Base-by-base conservation (phyloP, 1,284 basidiomycete genomes). In the Anthracocystis setariae region DNA sequence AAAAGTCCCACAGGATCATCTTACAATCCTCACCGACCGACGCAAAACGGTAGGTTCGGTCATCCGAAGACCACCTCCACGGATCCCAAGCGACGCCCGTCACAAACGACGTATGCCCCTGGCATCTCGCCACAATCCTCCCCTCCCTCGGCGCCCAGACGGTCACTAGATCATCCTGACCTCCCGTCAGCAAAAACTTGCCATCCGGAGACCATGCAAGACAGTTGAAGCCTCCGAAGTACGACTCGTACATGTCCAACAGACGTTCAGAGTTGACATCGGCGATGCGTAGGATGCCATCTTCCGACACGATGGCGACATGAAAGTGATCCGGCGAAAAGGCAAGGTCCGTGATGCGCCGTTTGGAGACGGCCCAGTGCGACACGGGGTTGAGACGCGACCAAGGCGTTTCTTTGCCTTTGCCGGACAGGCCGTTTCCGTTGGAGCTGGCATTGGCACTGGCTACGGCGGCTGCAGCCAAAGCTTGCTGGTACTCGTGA, bases 121-220 rank as follows among this genome's bases (percentile, higher is more conserved):
- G 94, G 84, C 94, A 97, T 47, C 94, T 88, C 3, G 95, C 95
- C n/a, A 98, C 89, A 13, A 98, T 89, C 9, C 77, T 57, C 10
- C 76, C 74, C 39, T 80, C 78, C 4, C 76, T 35, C 0, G 74
- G 74, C 5, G 76, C 63, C 69, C 74, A 82, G 2, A 82, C 60
- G 1, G 94, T 95, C 46, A 97, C 86, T 12, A 98, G 87, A 79
- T 98, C 95, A 81, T 98, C 95, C 86, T 98, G 89, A 0, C 91
- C 91, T n/a, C 91, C 91, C 0, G 89, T 89, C 54, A 96, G 84
- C 32, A 98, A 90, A 78, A 96, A 94, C 39, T 93, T 89, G 20
- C 92, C 92, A 83, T 98, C 94, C 1, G 94, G 93, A 9, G 93
- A 94, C 94, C 94, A 98, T 0, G 91, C 89, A 1, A 95, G 88